phyloP scores from a whole-genome alignment of 2,329 filamentous ascomycete genomes.

The Cyclaneusma minus region DNA sequence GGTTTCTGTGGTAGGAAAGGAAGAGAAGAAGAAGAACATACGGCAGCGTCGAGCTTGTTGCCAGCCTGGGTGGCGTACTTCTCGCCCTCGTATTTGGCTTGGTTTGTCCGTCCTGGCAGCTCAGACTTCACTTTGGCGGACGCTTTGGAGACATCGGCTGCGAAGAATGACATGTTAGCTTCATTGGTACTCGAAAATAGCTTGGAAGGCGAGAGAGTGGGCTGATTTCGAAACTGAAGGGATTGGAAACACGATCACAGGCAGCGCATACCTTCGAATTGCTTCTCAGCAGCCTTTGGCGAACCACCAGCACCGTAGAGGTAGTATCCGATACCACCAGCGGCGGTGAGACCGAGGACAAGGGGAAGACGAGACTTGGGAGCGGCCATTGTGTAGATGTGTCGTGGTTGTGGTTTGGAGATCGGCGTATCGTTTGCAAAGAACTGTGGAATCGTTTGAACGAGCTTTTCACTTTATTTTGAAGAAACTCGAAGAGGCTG shows the following conservation, averaged over 20 bases:
- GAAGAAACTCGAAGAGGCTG: too few relatives aligned
- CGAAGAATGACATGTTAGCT: neutral
- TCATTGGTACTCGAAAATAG: slow-evolving; percentile 2
- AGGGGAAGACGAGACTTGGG: slow-evolving; percentile 21
- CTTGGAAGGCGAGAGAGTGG: neutral
- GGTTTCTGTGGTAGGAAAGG: slow-evolving; percentile 15
- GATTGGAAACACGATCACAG: slow-evolving; percentile 1
- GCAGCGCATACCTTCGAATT: slow-evolving; percentile 57
- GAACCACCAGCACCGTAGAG: slow-evolving; percentile 75
- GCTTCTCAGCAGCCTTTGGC: slow-evolving; percentile 69
- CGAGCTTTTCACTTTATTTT: too few relatives aligned
- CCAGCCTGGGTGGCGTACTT: slow-evolving; percentile 45
- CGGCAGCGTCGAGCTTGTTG: slow-evolving; percentile 51
- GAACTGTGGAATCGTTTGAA: too few relatives aligned
- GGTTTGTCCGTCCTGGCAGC: slow-evolving; percentile 43
- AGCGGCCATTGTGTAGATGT: slow-evolving; percentile 19
- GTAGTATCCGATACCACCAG: slow-evolving; percentile 70
- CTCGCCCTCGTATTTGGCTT: slow-evolving; percentile 50
- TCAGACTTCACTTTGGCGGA: slow-evolving; percentile 51
- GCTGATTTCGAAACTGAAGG: neutral
- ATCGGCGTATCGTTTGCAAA: too few relatives aligned
- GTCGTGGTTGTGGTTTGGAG: neutral
- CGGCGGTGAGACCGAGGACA: slow-evolving; percentile 44
- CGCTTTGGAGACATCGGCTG: slow-evolving; percentile 63
- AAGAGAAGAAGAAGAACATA: slow-evolving; percentile 27